Evolutionary conservation across 805 yeast genomes (phyloP).

Genomic region (Candida chilensis): DNA sequence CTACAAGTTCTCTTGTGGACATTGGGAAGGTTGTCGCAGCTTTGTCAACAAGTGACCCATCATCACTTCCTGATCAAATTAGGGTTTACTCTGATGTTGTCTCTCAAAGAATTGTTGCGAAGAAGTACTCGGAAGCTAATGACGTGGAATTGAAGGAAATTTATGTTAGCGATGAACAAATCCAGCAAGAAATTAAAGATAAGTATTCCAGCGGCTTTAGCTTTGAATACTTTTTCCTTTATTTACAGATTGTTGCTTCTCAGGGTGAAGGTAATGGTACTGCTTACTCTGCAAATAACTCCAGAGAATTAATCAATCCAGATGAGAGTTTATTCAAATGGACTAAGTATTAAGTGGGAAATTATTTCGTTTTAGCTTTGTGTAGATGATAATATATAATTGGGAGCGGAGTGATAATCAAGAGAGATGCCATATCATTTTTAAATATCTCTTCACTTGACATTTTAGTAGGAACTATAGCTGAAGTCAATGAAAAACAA

Average conservation of each 20-base stretch:
- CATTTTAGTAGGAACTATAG: too few relatives aligned
- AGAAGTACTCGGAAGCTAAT: conserved; percentile 28
- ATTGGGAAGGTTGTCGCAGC: conserved; percentile 33
- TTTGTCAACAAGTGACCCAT: conserved; percentile 24
- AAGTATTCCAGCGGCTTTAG: conserved; percentile 16
- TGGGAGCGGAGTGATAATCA: too few relatives aligned
- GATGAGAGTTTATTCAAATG: conserved; percentile 33
- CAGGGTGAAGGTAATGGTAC: conserved; percentile 32
- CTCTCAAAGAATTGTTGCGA: conserved; percentile 25
- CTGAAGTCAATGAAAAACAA: too few relatives aligned
- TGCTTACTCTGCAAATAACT: conserved; percentile 13
- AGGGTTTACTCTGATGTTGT: conserved; percentile 32
- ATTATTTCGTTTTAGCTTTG: neutral
- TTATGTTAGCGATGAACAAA: conserved; percentile 18
- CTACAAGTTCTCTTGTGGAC: conserved; percentile 27
- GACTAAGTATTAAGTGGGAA: conserved; percentile 14
- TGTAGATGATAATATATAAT: too few relatives aligned
- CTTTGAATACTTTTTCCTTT: conserved; percentile 20
- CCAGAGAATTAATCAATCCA: conserved; percentile 37
- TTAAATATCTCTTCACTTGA: too few relatives aligned
- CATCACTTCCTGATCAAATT: conserved; percentile 30
- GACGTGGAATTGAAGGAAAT: conserved; percentile 20
- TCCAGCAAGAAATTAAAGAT: conserved; percentile 16
- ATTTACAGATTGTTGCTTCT: conserved; percentile 21
- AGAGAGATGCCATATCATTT: too few relatives aligned